Base-by-base conservation (phyloP, 352 stramenopile species). In the Phytophthora kernoviae region DNA sequence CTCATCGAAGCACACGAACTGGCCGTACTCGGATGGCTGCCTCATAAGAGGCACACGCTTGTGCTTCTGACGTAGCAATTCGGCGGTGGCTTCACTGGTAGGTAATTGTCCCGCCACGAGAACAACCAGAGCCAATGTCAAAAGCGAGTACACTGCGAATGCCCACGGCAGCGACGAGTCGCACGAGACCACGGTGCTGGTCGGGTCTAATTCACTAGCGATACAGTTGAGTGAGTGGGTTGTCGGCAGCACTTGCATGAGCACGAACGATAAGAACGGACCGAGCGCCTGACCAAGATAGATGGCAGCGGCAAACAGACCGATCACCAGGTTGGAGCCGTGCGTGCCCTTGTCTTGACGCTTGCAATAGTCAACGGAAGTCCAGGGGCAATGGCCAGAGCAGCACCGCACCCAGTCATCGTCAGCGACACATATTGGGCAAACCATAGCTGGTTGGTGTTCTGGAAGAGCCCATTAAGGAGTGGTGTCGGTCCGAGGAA, bases 1-100 rank as follows among this genome's bases (percentile, higher is more conserved):
- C 24, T 89, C 81, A 65, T 91, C 81, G 36, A 91, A 86, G 63
- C 77, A 82, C 9, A 91, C 77, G 54, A 88, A 91, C 60, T 89
- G 79, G 5, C 81, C 81, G 65, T 91, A 89, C 62, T 89, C 79
- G 39, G 81, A 88, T 34, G 79, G 52, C 65, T 91, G 79, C 12
- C 79, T 72, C 56, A 70, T 73, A 30, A 88, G 60, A 5, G 70
- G 66, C 21, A 88, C 65, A 43, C 73, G 79, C 20, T 69, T 75
- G 10, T 54, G 60, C 36, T 69, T 81, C 33, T 72, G 56, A 14
- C 59, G 64, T 24, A 80, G 62, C 49, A 82, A 26, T 47, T 73
- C 65, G 1, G 65, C 71, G 22, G 65, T 76, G 36, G 84, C 69
- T 14, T 75, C 57, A 24, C 61, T 71, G 12, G 62, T 70, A 20